These are phyloP conservation scores for Prototheca wickerhamii DNA, from an alignment of 163 green algal genomes.

Conservation along the genomic window DNA sequence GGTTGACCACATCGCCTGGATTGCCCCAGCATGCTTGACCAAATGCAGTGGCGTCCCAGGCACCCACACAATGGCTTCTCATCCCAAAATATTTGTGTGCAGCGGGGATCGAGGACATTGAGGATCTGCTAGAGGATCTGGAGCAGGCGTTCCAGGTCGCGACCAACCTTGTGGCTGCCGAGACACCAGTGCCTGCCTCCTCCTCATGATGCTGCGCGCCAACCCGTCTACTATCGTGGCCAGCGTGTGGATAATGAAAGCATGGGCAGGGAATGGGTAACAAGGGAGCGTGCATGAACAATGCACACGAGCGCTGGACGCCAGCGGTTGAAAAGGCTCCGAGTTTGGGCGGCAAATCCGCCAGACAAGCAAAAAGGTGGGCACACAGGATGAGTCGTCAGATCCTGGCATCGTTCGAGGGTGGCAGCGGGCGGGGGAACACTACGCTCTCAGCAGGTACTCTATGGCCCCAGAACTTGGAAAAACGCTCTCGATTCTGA, in stretches of 20 bases:
- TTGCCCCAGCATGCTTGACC: no score
- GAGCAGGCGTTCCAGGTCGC: conserved; percentile 64
- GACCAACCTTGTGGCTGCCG: conserved; percentile 2
- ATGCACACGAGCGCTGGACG: not conserved
- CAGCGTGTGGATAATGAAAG: no score
- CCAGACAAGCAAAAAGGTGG: no score
- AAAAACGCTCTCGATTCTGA: not conserved
- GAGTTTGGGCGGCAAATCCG: no score
- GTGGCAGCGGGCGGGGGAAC: not conserved
- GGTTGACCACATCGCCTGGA: no score
- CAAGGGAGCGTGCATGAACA: no score
- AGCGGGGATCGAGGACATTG: conserved; percentile 77
- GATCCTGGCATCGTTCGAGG: no score
- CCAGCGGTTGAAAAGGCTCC: no score
- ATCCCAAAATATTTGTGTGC: not conserved
- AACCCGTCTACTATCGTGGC: not conserved
- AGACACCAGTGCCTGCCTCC: not conserved
- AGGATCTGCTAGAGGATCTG: conserved; percentile 80
- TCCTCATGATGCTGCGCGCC: not conserved
- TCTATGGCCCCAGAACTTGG: not conserved
- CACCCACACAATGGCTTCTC: not conserved
- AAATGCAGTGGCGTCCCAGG: no score
- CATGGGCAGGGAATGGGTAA: not conserved
- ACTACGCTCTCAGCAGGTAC: not conserved
- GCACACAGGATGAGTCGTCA: no score